phyloP scores from a whole-genome alignment of 2,329 filamentous ascomycete genomes.

The Teratosphaeria destructans region DNA sequence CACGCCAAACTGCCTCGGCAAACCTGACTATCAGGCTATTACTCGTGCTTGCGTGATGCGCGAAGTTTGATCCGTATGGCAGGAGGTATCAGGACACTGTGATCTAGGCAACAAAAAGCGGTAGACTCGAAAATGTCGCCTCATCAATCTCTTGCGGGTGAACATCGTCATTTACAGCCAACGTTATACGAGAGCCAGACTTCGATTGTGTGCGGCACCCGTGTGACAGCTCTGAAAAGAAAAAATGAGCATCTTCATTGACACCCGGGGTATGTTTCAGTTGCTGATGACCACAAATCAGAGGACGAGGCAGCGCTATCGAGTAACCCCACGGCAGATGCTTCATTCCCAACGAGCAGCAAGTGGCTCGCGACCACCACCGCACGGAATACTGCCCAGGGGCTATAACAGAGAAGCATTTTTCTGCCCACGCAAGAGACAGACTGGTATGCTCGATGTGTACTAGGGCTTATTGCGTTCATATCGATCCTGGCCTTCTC shows the following conservation, averaged over 20 bases:
- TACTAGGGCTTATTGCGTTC: not conserved
- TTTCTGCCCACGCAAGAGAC: not conserved
- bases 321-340: not conserved
- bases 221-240: not conserved
- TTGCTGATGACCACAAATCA: not conserved
- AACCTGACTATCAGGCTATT: too few relatives aligned
- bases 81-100: too few relatives aligned
- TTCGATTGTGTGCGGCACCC: too few relatives aligned
- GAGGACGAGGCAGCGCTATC: not conserved
- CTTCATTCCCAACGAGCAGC: not conserved
- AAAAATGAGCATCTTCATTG: not conserved
- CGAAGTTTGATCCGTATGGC: too few relatives aligned
- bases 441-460: not conserved
- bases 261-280: not conserved
- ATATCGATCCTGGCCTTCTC: not conserved
- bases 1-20: too few relatives aligned
- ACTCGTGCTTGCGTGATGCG: too few relatives aligned
- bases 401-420: not conserved
- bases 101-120: too few relatives aligned
- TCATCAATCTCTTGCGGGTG: too few relatives aligned
- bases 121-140: too few relatives aligned
- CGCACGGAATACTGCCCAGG: not conserved
- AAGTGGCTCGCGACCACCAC: not conserved
- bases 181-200: too few relatives aligned
- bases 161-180: too few relatives aligned